Evolutionary conservation across 495 filamentous ascomycete species (phyloP).

Genomic region (Aspergillus saccharolyticus): DNA sequence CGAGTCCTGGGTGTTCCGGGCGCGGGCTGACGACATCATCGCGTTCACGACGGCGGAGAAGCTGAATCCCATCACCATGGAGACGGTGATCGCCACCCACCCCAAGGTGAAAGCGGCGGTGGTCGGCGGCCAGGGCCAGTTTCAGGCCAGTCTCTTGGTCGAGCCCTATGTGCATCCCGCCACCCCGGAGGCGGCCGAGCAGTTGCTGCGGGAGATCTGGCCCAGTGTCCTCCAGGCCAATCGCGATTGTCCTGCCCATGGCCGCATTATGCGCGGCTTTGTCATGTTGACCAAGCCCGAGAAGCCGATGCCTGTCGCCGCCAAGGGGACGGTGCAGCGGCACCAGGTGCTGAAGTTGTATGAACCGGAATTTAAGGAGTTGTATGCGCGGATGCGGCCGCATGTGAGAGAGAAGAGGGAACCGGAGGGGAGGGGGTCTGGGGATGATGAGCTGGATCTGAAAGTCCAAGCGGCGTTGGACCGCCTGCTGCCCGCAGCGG

Average conservation of each 20-base stretch:
- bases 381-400: neutral
- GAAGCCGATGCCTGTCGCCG: constrained; percentile 35
- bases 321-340: constrained; percentile 44
- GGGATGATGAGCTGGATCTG: too few species aligned
- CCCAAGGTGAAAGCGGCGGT: neutral
- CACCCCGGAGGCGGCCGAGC: neutral
- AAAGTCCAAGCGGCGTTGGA: too few species aligned
- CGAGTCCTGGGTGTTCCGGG: neutral
- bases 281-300: constrained; percentile 34
- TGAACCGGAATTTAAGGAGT: neutral
- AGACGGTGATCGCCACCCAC: neutral
- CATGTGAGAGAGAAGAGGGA: too few species aligned
- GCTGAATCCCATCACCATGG: neutral
- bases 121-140: neutral
- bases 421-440: too few species aligned
- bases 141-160: neutral
- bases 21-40: neutral
- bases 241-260: constrained; percentile 31
- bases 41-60: neutral
- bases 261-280: constrained; percentile 33
- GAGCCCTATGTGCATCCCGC: neutral
- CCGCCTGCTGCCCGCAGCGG: too few species aligned
- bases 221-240: constrained; percentile 47
- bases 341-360: constrained; percentile 11
- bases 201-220: constrained; percentile 34